Percentiles rank a stretch among this genome's conserved stretches.
Conservation (phyloP, 169 alveolate species). For the Cryptosporidium andersoni region DNA sequence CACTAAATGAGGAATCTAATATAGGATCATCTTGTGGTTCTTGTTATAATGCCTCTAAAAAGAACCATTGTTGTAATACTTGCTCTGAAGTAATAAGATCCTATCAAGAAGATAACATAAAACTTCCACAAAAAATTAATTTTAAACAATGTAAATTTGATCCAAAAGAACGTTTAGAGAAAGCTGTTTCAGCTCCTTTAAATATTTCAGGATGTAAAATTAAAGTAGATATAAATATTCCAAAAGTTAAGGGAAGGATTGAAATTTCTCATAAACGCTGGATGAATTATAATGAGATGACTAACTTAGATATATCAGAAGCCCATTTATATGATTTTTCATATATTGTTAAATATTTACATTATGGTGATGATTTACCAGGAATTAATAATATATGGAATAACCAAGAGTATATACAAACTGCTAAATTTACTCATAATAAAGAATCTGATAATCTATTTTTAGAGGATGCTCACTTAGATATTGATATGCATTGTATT, state of each 20-base stretch:
- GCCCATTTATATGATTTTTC: slow-evolving; percentile 52
- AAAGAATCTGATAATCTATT: slow-evolving; percentile 9
- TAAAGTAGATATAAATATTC: slow-evolving; percentile 33
- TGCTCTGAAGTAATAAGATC: slow-evolving; percentile 38
- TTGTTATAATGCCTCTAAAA: slow-evolving; percentile 55
- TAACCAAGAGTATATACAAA: slow-evolving; percentile 37
- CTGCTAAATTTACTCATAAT: slow-evolving; percentile 7
- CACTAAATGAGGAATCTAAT: background rate
- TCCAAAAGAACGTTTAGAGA: background rate
- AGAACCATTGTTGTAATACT: slow-evolving; percentile 35
- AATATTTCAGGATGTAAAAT: slow-evolving; percentile 44
- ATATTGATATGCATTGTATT: slow-evolving; percentile 70
- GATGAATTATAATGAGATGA: slow-evolving; percentile 60
- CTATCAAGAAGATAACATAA: slow-evolving; percentile 25
- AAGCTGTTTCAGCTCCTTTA: slow-evolving; percentile 23
- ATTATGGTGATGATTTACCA: slow-evolving; percentile 58
- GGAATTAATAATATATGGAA: slow-evolving; percentile 47
- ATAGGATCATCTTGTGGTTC: slow-evolving; percentile 22
- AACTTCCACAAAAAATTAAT: slow-evolving; percentile 22
- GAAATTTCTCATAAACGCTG: slow-evolving; percentile 59
- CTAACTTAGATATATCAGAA: slow-evolving; percentile 54
- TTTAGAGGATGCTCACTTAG: slow-evolving; percentile 36
- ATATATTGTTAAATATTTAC: slow-evolving; percentile 32
- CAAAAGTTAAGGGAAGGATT: slow-evolving; percentile 55
- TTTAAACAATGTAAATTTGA: slow-evolving; percentile 54